These are phyloP conservation scores for Cymodocea nodosa DNA, from an alignment of 116 monocot species.

Conservation along the genomic window DNA sequence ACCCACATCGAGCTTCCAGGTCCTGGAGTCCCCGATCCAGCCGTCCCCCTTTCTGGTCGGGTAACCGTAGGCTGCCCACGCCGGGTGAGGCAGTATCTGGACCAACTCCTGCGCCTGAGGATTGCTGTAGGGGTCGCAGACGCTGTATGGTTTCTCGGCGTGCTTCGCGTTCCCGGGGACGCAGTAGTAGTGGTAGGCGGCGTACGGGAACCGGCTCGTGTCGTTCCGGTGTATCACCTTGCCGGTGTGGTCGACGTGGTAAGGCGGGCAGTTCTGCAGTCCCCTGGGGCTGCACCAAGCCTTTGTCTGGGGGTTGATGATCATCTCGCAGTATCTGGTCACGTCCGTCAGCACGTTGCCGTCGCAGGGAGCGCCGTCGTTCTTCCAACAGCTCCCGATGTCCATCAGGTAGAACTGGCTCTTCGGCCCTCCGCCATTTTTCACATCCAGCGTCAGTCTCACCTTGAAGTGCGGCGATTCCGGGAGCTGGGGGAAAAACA, in stretches of 20 bases:
- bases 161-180: conserved; percentile 23
- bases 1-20: conserved; percentile 27
- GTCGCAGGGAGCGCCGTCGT: conserved; percentile 17
- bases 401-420: conserved; percentile 35
- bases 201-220: conserved; percentile 19
- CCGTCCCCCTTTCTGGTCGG: conserved; percentile 17
- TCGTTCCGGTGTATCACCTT: conserved; percentile 14
- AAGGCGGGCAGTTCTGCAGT: conserved; percentile 21
- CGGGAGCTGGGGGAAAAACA: conserved; percentile 8
- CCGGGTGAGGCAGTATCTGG: conserved; percentile 24
- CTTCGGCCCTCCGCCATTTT: conserved; percentile 25
- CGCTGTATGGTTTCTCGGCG: conserved; percentile 15
- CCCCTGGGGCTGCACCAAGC: conserved; percentile 22
- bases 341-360: conserved; percentile 21
- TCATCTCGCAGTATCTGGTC: conserved; percentile 31
- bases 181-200: conserved; percentile 27
- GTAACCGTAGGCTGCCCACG: conserved; percentile 20
- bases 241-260: conserved; percentile 10
- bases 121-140: conserved; percentile 31
- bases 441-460: conserved; percentile 13
- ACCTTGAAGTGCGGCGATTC: conserved; percentile 31
- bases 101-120: conserved; percentile 30
- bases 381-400: conserved; percentile 39
- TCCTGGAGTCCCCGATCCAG: conserved; percentile 25
- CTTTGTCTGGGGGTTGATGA: conserved; percentile 22